Evolutionary conservation across 1,284 basidiomycete species (phyloP), one percentile per base, ranked within the genome.

Genomic region (Ustilago shanxiensis): DNA sequence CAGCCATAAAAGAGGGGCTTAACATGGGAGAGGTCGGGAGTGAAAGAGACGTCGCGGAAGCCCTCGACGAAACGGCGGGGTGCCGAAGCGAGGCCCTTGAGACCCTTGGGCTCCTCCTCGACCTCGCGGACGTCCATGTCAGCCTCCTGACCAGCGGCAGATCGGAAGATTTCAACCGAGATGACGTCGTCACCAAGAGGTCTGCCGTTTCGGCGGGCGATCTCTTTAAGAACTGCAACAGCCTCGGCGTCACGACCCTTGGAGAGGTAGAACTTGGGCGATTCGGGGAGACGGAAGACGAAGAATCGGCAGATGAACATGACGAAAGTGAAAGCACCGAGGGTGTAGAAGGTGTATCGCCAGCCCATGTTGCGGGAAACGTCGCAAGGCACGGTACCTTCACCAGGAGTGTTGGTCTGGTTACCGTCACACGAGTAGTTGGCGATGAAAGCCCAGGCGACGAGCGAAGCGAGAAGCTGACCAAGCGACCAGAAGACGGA

Each of bases 401-500:
- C 49, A 22, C 53, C 60, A 11, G 58, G 52, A 22, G 67, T 77
- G 71, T 80, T 80, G 72, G 63, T 64, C 67, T 77, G 41, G 26
- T 66, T 60, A 41, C 58, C 70, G 37, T 70, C 57, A 64, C 83
- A 85, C 16, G 80, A 79, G 67, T 72, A 86, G 63, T 81, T 84
- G 47, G 81, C 71, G 60, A 85, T 84, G 59, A 86, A 83, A 7
- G 75, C 83, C 84, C 84, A 86, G 1, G 82, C 84, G 20, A 86
- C 67, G 6, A 86, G 66, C 41, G 79, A 81, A 11, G 83, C 80
- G 29, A 83, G 37, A 16, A 86, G 74, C 67, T 86, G 84, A 20
- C 84, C 83, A 50, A 86, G 61, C 26, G 84, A 78, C 84, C 84
- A 86, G 60, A 85, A 86, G 65, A 86, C 81, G 26, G 82, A 84